Conservation (phyloP, 371 early-diverging fungal species). For the Syncephalastrum monosporum region DNA sequence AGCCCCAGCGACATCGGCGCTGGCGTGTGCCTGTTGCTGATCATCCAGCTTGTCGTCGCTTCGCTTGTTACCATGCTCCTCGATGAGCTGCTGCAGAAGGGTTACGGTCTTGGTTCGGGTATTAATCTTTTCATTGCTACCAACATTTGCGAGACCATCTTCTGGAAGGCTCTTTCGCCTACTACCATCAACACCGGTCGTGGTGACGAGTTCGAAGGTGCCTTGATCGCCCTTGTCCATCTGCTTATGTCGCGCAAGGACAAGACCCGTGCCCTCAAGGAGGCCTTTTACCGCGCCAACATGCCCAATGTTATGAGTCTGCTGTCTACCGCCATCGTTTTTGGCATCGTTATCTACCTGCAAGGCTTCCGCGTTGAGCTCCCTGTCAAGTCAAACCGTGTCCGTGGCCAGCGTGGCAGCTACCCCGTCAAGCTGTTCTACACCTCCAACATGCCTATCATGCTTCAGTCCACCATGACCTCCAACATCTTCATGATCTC, state of each 20-base stretch:
- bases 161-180: constrained; percentile 99
- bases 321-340: constrained; percentile 88
- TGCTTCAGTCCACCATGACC: constrained; percentile 98
- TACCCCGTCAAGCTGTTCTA: constrained; percentile 99
- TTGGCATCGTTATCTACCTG: constrained; percentile 97
- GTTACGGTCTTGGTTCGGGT: constrained; percentile 99
- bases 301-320: constrained; percentile 97
- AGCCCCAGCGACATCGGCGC: constrained; percentile 93
- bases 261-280: constrained; percentile 97
- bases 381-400: constrained; percentile 95
- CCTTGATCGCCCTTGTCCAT: constrained; percentile 95
- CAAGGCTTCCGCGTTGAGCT: constrained; percentile 99
- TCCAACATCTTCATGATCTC: constrained; percentile 97
- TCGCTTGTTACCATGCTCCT: constrained; percentile 97
- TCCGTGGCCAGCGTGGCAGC: constrained; percentile 95
- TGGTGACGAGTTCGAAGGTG: constrained; percentile 99
- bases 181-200: constrained; percentile 96
- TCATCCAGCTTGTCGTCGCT: constrained; percentile 97
- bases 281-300: constrained; percentile 97
- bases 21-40: constrained; percentile 89
- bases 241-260: constrained; percentile 94
- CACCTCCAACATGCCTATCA: constrained; percentile 99
- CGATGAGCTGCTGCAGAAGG: constrained; percentile 99
- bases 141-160: constrained; percentile 98
- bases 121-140: constrained; percentile 99